Percentiles rank a stretch among this genome's conserved stretches.
Evolutionary conservation across 192 early-diverging fungal species (phyloP).

Genomic region (Podila horticola): DNA sequence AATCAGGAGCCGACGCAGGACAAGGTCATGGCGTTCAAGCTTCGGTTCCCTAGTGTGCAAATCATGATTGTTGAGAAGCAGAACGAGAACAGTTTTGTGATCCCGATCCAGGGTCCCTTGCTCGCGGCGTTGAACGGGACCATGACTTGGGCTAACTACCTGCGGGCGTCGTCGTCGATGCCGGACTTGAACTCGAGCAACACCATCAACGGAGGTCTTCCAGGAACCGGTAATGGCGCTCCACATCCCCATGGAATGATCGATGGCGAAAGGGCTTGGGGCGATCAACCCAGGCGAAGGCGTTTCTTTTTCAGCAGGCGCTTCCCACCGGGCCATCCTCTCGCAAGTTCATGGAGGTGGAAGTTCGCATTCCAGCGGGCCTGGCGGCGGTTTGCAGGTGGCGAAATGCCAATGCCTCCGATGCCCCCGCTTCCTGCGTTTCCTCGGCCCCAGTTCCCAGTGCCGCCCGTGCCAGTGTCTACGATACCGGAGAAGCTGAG

Average conservation of each 20-base stretch:
- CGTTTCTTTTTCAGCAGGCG: too few species aligned
- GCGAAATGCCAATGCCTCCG: too few species aligned
- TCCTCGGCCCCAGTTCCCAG: too few species aligned
- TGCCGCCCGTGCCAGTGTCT: not conserved
- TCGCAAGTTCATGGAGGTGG: too few species aligned
- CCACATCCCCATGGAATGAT: not conserved
- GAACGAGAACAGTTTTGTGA: constrained; percentile 26
- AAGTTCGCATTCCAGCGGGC: too few species aligned
- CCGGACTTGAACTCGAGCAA: not conserved
- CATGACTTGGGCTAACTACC: not conserved
- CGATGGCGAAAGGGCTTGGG: not conserved
- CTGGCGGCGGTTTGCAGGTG: too few species aligned
- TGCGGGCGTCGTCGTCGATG: not conserved
- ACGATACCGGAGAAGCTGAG: not conserved
- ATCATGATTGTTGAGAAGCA: constrained; percentile 23
- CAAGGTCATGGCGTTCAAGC: constrained; percentile 21
- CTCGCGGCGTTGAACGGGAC: not conserved
- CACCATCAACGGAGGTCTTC: not conserved
- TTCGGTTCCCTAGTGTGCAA: constrained; percentile 14
- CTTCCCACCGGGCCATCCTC: too few species aligned
- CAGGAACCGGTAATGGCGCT: not conserved
- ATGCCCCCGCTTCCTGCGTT: too few species aligned
- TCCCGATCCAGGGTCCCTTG: not conserved
- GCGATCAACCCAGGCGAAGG: too few species aligned
- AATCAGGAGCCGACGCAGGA: not conserved